These are phyloP conservation scores for Claviceps purpurea DNA, from an alignment of 2,329 filamentous ascomycete species.

Conservation along the genomic window DNA sequence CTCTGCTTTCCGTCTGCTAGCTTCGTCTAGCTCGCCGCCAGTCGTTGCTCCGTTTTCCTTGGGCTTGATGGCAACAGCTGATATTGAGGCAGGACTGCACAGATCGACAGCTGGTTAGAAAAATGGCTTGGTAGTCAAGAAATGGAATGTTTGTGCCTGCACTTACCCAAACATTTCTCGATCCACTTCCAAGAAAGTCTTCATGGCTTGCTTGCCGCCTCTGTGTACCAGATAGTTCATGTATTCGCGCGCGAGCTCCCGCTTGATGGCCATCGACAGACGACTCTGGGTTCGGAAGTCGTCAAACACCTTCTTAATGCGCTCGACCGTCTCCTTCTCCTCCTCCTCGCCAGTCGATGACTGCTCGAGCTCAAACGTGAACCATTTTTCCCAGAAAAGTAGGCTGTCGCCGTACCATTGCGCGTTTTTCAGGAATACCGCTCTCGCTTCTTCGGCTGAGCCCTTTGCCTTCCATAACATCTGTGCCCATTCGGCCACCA, in stretches of 20 bases:
- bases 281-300: constrained; percentile 61
- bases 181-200: constrained; percentile 73
- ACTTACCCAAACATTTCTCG: constrained; percentile 73
- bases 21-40: constrained; percentile 35
- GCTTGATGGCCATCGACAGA: constrained; percentile 53
- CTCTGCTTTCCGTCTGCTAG: constrained; percentile 37
- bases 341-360: constrained; percentile 55
- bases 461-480: constrained; percentile 82
- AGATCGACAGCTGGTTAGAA: background rate
- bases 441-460: constrained; percentile 64
- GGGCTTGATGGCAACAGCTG: constrained; percentile 10
- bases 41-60: constrained; percentile 32
- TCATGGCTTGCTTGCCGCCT: constrained; percentile 71
- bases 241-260: constrained; percentile 65
- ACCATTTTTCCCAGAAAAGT: constrained; percentile 80
- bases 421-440: constrained; percentile 69
- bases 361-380: constrained; percentile 80
- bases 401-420: constrained; percentile 76
- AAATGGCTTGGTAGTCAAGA: background rate
- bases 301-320: constrained; percentile 70
- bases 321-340: constrained; percentile 52
- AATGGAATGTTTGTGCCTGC: background rate
- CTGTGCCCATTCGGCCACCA: constrained; percentile 79
- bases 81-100: constrained; percentile 12
- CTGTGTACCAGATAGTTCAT: constrained; percentile 73